Evolutionary conservation across 352 stramenopile genomes (phyloP).

Genomic region (Globisporangium paroecandrum): DNA sequence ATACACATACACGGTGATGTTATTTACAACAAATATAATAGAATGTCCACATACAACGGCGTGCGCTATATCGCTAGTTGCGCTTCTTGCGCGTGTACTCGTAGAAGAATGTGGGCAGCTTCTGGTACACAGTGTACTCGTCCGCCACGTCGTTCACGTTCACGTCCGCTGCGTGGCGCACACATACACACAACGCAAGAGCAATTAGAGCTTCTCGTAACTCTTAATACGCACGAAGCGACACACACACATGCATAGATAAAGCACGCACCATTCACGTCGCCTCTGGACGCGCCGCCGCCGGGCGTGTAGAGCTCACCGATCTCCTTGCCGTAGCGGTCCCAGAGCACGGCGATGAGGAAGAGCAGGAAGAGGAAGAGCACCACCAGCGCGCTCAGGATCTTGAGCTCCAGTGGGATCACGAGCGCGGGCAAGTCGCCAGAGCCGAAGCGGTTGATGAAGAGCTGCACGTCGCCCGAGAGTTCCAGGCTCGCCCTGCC

Average conservation of each 20-base stretch:
- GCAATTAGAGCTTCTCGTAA: not conserved
- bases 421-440: conserved; percentile 26
- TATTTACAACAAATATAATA: not conserved
- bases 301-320: conserved; percentile 70
- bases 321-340: conserved; percentile 83
- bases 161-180: conserved; percentile 25
- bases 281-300: conserved; percentile 21
- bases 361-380: conserved; percentile 82
- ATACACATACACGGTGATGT: not conserved
- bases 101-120: conserved; percentile 86
- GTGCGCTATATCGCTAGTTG: conserved; percentile 17
- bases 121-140: conserved; percentile 84
- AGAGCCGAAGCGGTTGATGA: conserved; percentile 13
- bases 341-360: conserved; percentile 79
- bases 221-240: no score
- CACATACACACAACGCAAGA: not conserved
- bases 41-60: not conserved
- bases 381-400: conserved; percentile 56
- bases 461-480: conserved; percentile 25
- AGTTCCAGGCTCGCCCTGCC: conserved; percentile 21
- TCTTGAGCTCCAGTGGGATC: conserved; percentile 63
- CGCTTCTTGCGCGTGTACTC: conserved; percentile 81
- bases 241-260: no score
- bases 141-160: conserved; percentile 71
- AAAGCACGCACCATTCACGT: conserved; percentile 19